These are phyloP conservation scores for Trichoderma koningii DNA, from an alignment of 2,329 filamentous ascomycete species.

Conservation along the genomic window DNA sequence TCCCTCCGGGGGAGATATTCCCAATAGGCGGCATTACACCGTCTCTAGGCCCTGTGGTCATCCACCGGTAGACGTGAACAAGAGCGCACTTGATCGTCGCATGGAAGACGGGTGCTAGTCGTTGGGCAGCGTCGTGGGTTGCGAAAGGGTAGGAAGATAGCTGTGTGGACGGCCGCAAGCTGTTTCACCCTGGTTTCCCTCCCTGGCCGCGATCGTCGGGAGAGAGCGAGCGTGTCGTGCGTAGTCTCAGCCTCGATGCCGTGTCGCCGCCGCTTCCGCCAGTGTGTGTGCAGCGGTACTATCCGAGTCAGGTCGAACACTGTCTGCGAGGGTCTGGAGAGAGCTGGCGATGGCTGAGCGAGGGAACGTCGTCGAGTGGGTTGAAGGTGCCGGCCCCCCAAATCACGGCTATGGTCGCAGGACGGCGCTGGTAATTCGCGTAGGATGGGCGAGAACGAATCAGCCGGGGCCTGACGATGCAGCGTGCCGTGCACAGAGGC, in stretches of 20 bases:
- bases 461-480: constrained; percentile 24
- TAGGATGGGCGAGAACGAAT: background rate
- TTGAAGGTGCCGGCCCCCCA: constrained; percentile 32
- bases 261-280: background rate
- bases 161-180: constrained; percentile 1
- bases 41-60: constrained; percentile 47
- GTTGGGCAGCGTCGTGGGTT: constrained; percentile 1
- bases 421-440: constrained; percentile 10
- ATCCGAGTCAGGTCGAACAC: background rate
- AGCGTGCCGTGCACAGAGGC: constrained; percentile 10
- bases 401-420: constrained; percentile 19
- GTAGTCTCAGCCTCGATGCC: background rate
- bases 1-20: constrained; percentile 76
- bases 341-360: background rate
- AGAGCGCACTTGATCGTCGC: constrained; percentile 31
- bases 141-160: background rate
- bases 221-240: background rate
- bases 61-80: constrained; percentile 42
- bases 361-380: constrained; percentile 21
- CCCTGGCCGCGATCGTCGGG: constrained; percentile 1
- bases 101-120: constrained; percentile 30
- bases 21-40: constrained; percentile 70
- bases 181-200: constrained; percentile 6
- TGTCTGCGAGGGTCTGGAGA: background rate
- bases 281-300: background rate